Evolutionary conservation across 2,329 filamentous ascomycete species (phyloP), one percentile per base, ranked within the genome.

Genomic region (Torrubiella hemipterigena): DNA sequence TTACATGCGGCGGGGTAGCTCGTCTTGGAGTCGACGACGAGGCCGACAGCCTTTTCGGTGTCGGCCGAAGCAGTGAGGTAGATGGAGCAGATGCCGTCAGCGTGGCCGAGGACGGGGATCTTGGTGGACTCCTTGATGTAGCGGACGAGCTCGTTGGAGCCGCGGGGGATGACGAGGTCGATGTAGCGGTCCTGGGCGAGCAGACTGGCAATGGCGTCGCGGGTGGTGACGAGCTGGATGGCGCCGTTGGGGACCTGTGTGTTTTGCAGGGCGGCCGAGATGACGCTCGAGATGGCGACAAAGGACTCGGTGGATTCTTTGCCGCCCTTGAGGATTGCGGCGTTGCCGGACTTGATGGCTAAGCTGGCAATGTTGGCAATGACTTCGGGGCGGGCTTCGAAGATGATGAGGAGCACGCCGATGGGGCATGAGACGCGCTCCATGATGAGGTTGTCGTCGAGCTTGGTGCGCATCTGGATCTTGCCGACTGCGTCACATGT

Each of bases 231-330:
- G 17, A 98, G 79, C 57, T 98, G 91, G 38, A 98, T 77, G 34
- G 89, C 86, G 28, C 73, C 77, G 46, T 85, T 81, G 34, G 91
- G 87, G 8, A 96, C 87, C 31, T 70, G 55, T 3, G 84, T 86
- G 17, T 58, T 57, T 13, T 70, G 66, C 10, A 96, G 71, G 8
- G 87, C 86, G 26, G 70, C 56, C 1, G 85, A 87, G 46, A 98
- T 93, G 50, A 83, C 80, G 20, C 67, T 72, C 6, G 89, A 83
- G 48, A 98, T 96, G 44, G 86, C 81, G 38, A 86, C 69, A 54
- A 98, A 96, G n/a, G 86, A 94, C 51, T 93, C 77, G 14, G 81
- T 91, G 1, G 87, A 95, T 58, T 98, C 91, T 54, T 94, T 93
- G 41, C 91, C 91, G 38, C 87, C 89, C 67, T 98, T 98, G 38